phyloP scores from a whole-genome alignment of 495 filamentous ascomycete species.

The Hyaloscypha hepaticicola region DNA sequence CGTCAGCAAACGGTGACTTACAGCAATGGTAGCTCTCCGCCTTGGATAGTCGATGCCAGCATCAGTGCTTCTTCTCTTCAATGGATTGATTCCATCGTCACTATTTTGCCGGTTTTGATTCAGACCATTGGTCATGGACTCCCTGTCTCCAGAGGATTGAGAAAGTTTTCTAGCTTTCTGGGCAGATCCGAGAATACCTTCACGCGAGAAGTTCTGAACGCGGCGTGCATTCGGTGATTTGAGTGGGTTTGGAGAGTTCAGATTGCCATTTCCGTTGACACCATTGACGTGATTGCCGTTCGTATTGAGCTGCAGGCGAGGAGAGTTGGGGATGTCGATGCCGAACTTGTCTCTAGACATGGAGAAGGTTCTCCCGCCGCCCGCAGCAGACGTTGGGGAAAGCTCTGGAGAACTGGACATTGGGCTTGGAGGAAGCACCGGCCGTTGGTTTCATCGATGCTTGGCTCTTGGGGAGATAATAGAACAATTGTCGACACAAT shows the following conservation, averaged over 20 bases:
- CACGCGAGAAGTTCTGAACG: constrained; percentile 51
- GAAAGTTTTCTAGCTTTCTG: constrained; percentile 56
- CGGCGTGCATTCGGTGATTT: constrained; percentile 51
- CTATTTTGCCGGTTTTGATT: constrained; percentile 40
- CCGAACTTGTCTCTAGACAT: constrained; percentile 30
- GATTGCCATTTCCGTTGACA: constrained; percentile 23
- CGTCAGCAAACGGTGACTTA: constrained; percentile 42
- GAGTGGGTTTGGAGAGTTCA: constrained; percentile 36
- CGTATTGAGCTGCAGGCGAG: constrained; percentile 21
- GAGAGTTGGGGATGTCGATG: constrained; percentile 28
- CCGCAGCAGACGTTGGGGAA: constrained; percentile 25
- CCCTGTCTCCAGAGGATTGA: constrained; percentile 46
- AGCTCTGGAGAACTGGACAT: constrained; percentile 32
- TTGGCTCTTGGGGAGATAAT: constrained; percentile 15
- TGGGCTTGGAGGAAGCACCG: constrained; percentile 5
- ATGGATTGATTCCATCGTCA: constrained; percentile 52
- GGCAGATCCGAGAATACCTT: constrained; percentile 57
- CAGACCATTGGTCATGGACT: constrained; percentile 38
- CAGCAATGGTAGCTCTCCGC: constrained; percentile 69
- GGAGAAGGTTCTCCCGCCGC: constrained; percentile 24
- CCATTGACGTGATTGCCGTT: constrained; percentile 16
- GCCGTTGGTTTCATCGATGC: constrained; percentile 21
- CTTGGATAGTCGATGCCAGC: constrained; percentile 66
- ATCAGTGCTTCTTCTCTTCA: constrained; percentile 65
- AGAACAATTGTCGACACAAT: not conserved